Conservation (phyloP, 768 basidiomycete species). For the Leccinum longicurvipes region DNA sequence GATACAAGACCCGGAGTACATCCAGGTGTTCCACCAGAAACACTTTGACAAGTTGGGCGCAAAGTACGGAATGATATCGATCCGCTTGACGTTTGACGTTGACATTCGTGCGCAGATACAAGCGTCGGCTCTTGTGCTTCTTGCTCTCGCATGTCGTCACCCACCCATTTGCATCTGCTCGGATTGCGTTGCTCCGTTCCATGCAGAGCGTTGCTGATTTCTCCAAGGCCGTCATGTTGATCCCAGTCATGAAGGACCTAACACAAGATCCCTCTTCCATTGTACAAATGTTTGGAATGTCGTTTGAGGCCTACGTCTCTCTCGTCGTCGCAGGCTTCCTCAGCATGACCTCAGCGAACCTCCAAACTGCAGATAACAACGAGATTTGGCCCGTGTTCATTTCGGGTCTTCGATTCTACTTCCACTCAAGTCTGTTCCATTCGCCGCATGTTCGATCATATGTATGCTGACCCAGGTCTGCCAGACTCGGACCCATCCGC, state of each 20-base stretch:
- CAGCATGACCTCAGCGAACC: constrained; percentile 36
- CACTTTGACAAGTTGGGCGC: constrained; percentile 44
- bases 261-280: constrained; percentile 21
- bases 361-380: constrained; percentile 42
- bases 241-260: constrained; percentile 52
- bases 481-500: constrained; percentile 40
- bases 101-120: constrained; percentile 47
- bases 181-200: constrained; percentile 51
- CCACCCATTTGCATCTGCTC: constrained; percentile 45
- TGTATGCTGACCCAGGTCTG: constrained; percentile 1
- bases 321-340: constrained; percentile 52
- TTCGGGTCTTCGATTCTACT: constrained; percentile 40
- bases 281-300: constrained; percentile 37
- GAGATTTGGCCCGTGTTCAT: constrained; percentile 52
- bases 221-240: constrained; percentile 50
- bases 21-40: constrained; percentile 58
- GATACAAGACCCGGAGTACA: constrained; percentile 53
- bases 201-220: constrained; percentile 40
- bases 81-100: constrained; percentile 33
- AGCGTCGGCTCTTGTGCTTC: constrained; percentile 68
- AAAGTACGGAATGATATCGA: constrained; percentile 36
- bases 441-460: not conserved
- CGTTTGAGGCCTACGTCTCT: constrained; percentile 33
- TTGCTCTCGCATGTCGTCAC: constrained; percentile 75
- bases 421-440: constrained; percentile 43